phyloP scores from a whole-genome alignment of 2,329 filamentous ascomycete genomes.

The Fusarium sulawesiense region DNA sequence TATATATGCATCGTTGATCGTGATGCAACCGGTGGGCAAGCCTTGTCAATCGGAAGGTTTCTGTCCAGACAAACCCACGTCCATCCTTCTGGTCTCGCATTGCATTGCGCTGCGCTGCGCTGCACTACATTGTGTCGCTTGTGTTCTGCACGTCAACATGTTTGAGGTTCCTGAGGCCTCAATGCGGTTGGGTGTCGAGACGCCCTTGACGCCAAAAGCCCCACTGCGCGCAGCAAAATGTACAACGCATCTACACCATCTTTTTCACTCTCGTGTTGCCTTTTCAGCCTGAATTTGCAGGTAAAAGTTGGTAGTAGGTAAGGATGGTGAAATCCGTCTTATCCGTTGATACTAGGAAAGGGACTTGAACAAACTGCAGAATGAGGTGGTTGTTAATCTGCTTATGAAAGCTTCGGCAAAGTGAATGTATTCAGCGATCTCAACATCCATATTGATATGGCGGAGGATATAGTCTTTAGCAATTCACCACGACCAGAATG shows the following conservation, averaged over 20 bases:
- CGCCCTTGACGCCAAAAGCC: constrained; percentile 56
- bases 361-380: background rate
- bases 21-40: constrained; percentile 38
- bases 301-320: constrained; percentile 5
- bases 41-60: constrained; percentile 34
- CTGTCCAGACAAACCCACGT: constrained; percentile 33
- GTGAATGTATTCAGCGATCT: background rate
- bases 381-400: background rate
- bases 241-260: constrained; percentile 60
- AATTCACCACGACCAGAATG: background rate
- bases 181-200: constrained; percentile 62
- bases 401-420: background rate
- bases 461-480: background rate
- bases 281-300: constrained; percentile 26
- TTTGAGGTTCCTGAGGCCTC: constrained; percentile 39
- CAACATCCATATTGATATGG: constrained; percentile 1
- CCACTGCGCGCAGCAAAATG: constrained; percentile 51
- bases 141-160: constrained; percentile 40
- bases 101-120: constrained; percentile 14
- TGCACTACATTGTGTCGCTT: constrained; percentile 13
- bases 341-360: constrained; percentile 3
- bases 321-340: background rate
- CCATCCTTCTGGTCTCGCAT: constrained; percentile 29
- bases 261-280: constrained; percentile 26
- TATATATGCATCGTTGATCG: constrained; percentile 20